A percentile compares a stretch with the other conserved stretches of the same genome.
These are phyloP conservation scores for Lecanoromycetidae sp. DNA, from an alignment of 2,329 filamentous ascomycete genomes.

Conservation along the genomic window DNA sequence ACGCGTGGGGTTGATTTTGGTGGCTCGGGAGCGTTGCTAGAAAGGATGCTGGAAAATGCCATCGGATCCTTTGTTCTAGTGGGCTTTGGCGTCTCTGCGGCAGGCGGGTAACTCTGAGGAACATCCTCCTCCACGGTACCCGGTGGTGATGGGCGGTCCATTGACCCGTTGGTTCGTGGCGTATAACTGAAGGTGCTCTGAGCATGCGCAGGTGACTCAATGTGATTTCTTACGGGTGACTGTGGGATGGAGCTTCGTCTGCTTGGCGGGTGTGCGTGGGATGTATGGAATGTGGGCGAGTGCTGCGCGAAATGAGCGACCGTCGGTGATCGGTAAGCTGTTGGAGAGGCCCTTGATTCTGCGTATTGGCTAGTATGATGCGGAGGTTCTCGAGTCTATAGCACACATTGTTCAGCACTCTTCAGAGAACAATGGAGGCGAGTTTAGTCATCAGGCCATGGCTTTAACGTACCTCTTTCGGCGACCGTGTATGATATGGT, in stretches of 20 bases:
- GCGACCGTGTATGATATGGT: constrained; percentile 15
- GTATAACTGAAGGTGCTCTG: constrained; percentile 5
- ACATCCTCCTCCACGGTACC: constrained; percentile 10
- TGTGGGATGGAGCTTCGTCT: constrained; percentile 29
- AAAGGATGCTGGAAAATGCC: constrained; percentile 92
- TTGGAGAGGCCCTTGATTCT: constrained; percentile 14
- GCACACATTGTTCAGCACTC: background rate
- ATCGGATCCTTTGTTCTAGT: constrained; percentile 72
- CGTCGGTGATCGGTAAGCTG: constrained; percentile 26
- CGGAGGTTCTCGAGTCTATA: constrained; percentile 13
- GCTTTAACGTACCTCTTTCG: constrained; percentile 15
- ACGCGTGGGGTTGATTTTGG: constrained; percentile 37
- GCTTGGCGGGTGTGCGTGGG: constrained; percentile 32
- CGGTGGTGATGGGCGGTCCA: constrained; percentile 10
- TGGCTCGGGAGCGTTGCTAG: constrained; percentile 57
- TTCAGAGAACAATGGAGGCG: background rate
- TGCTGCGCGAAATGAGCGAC: constrained; percentile 25
- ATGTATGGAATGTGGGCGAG: constrained; percentile 26
- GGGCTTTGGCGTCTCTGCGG: constrained; percentile 43
- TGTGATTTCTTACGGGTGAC: constrained; percentile 28
- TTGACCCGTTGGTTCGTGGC: constrained; percentile 11
- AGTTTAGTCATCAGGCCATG: background rate
- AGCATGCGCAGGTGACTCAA: constrained; percentile 21
- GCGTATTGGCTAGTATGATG: constrained; percentile 10
- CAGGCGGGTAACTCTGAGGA: constrained; percentile 13